phyloP scores from a whole-genome alignment of 805 yeast species.

The Wickerhamomyces bisporus region DNA sequence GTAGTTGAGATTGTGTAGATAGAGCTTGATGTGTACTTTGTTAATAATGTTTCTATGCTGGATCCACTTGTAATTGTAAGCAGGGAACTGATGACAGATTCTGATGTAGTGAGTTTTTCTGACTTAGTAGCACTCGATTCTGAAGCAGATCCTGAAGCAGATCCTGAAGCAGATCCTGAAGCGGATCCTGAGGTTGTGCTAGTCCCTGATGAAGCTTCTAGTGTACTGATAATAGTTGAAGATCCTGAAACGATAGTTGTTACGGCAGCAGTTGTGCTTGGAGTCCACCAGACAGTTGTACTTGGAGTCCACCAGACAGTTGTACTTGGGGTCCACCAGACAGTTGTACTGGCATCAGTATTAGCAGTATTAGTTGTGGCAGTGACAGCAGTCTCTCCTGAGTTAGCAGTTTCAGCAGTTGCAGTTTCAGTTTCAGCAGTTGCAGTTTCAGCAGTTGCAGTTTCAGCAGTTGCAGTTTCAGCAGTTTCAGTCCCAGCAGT shows the following conservation, averaged over 20 bases:
- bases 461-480: background rate
- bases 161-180: background rate
- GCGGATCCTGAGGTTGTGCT: background rate
- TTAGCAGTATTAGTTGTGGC: background rate
- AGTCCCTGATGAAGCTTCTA: background rate
- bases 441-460: background rate
- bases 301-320: constrained; percentile 4
- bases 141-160: background rate
- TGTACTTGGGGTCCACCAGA: constrained; percentile 4
- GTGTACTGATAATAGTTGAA: background rate
- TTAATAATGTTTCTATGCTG: background rate
- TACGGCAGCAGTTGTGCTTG: background rate
- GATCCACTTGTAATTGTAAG: constrained; percentile 1
- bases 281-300: background rate
- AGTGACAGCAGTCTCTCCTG: background rate
- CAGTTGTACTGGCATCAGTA: constrained; percentile 5
- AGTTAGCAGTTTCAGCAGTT: background rate
- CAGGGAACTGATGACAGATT: background rate
- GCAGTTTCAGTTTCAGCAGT: background rate
- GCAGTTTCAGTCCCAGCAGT: background rate
- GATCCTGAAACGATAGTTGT: background rate
- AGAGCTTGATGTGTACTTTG: constrained; percentile 1
- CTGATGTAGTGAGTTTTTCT: background rate
- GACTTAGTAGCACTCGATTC: background rate
- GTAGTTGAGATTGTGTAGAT: background rate